Evolutionary conservation across 306 rosid genomes (phyloP).

Genomic region (Fragaria ananassa): DNA sequence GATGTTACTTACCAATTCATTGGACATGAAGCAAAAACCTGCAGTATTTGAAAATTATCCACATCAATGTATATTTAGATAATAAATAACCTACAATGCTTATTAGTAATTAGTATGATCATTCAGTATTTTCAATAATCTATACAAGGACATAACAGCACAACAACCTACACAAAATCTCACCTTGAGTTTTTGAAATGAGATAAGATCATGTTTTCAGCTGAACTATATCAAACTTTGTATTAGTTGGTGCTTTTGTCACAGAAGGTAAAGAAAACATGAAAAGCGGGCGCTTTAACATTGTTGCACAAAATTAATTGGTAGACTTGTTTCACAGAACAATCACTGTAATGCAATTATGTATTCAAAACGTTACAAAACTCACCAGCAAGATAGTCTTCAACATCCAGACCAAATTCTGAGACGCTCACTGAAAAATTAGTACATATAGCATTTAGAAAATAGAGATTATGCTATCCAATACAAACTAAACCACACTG

Average conservation of each 20-base stretch:
- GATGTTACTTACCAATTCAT: conserved; percentile 73
- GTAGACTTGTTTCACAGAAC: not conserved
- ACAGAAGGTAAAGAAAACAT: not conserved
- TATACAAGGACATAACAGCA: too few relatives aligned
- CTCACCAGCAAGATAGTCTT: conserved; percentile 89
- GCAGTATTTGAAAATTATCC: conserved; percentile 28
- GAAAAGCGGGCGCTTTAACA: not conserved
- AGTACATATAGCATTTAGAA: not conserved
- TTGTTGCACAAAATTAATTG: not conserved
- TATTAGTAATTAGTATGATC: not conserved
- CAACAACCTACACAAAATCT: too few relatives aligned
- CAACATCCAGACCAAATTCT: conserved; percentile 75
- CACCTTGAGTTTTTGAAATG: too few relatives aligned
- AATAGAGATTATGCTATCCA: too few relatives aligned
- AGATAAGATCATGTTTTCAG: not conserved
- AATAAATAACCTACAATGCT: not conserved
- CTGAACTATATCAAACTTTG: not conserved
- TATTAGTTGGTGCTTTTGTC: not conserved
- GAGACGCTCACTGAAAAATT: conserved; percentile 61
- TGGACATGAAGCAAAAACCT: conserved; percentile 97
- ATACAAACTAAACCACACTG: too few relatives aligned
- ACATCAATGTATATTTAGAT: conserved; percentile 30
- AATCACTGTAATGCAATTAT: conserved; percentile 16
- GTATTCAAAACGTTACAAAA: conserved; percentile 14
- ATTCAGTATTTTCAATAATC: too few relatives aligned